phyloP scores from a whole-genome alignment of 306 rosid genomes.

The Prunus mongolica region DNA sequence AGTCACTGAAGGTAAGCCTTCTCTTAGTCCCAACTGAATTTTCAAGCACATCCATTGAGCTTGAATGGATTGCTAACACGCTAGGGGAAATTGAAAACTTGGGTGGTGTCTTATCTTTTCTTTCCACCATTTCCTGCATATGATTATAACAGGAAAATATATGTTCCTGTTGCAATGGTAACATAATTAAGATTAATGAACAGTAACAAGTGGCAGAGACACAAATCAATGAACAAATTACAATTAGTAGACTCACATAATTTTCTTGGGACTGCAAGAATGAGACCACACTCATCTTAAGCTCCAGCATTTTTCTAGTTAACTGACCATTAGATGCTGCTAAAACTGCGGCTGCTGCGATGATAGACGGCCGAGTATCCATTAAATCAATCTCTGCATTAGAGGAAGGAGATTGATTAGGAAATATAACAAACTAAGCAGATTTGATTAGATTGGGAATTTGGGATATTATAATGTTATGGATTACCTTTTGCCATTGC shows the following conservation, averaged over 20 bases:
- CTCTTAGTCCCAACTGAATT: slow-evolving; percentile 57
- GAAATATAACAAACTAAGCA: not conserved
- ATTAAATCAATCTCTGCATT: slow-evolving; percentile 55
- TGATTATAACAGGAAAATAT: slow-evolving; percentile 57
- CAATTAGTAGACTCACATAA: slow-evolving; percentile 46
- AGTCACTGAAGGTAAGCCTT: slow-evolving; percentile 60
- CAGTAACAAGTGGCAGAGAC: slow-evolving; percentile 4
- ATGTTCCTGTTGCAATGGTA: slow-evolving; percentile 56
- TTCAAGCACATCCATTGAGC: slow-evolving; percentile 45
- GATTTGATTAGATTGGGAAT: not conserved
- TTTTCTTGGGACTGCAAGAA: slow-evolving; percentile 51
- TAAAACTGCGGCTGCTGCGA: slow-evolving; percentile 78
- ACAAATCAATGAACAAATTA: not conserved
- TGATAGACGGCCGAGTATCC: slow-evolving; percentile 60
- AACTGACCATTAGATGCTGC: slow-evolving; percentile 55
- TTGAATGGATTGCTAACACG: slow-evolving; percentile 36
- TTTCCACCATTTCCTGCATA: slow-evolving; percentile 48
- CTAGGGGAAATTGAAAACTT: slow-evolving; percentile 25
- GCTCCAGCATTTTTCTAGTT: slow-evolving; percentile 45
- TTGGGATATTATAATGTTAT: not conserved
- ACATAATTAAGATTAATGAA: not conserved
- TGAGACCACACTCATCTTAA: slow-evolving; percentile 43
- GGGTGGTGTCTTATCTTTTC: slow-evolving; percentile 50
- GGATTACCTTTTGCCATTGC: slow-evolving; percentile 54
- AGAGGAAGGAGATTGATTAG: slow-evolving; percentile 12